phyloP scores from a whole-genome alignment of 2,329 filamentous ascomycete species.

The Fusarium vanettenii region DNA sequence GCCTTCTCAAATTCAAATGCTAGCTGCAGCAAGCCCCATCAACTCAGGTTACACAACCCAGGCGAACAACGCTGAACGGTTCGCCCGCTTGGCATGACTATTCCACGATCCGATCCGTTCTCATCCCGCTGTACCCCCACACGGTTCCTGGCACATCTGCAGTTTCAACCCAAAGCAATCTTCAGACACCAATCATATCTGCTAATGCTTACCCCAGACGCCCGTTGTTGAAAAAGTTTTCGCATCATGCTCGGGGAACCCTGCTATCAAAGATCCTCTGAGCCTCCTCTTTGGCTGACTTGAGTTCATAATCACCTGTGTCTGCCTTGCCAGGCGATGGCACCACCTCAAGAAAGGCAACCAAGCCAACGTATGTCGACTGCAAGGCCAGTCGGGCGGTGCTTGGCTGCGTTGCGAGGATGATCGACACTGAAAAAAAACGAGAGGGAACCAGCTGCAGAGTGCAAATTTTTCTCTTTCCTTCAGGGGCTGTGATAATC shows the following conservation, averaged over 20 bases:
- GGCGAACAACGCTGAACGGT: constrained; percentile 11
- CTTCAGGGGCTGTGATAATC: not conserved
- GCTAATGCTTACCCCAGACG: constrained; percentile 31
- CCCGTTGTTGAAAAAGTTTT: constrained; percentile 34
- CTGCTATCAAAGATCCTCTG: constrained; percentile 1
- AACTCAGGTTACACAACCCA: constrained; percentile 14
- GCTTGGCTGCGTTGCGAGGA: not conserved
- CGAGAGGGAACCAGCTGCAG: constrained; percentile 34
- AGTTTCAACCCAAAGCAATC: constrained; percentile 21
- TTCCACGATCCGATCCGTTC: constrained; percentile 27
- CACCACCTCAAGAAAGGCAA: constrained; percentile 28
- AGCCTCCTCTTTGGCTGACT: constrained; percentile 6
- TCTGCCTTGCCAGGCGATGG: constrained; percentile 30
- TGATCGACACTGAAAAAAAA: constrained; percentile 16
- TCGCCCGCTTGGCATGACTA: constrained; percentile 12
- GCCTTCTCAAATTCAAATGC: not conserved
- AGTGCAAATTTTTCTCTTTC: constrained; percentile 30
- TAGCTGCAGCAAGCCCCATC: not conserved
- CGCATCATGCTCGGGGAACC: constrained; percentile 15
- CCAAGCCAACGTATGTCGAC: constrained; percentile 11
- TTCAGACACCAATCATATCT: constrained; percentile 27
- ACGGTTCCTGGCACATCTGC: constrained; percentile 24
- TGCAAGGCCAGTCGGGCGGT: constrained; percentile 8
- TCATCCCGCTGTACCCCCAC: constrained; percentile 10
- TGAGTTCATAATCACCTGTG: constrained; percentile 2